Conservation (phyloP, 192 early-diverging fungal species). For the Glomus cerebriforme region DNA sequence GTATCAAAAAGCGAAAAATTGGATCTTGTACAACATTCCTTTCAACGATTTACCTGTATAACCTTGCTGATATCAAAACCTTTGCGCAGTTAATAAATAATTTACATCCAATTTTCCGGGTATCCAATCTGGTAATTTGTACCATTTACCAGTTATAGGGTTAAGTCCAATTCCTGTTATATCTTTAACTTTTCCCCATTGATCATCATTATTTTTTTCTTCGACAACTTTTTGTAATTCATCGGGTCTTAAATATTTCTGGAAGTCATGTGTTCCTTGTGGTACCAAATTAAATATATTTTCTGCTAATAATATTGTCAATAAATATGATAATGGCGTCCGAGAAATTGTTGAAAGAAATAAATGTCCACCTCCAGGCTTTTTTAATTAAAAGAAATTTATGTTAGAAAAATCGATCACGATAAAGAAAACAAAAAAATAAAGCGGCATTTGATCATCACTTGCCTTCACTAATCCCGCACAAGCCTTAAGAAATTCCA, state of each 20-base stretch:
- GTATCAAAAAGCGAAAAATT: too few relatives aligned
- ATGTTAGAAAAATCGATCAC: neutral
- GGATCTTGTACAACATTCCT: neutral
- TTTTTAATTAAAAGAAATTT: neutral
- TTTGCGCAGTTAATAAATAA: conserved; percentile 15
- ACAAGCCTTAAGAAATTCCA: conserved; percentile 69
- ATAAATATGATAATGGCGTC: conserved; percentile 68
- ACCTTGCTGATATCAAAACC: neutral
- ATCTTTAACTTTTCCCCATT: neutral
- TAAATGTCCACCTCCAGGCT: conserved; percentile 66
- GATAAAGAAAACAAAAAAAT: neutral
- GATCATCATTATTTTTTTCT: conserved; percentile 48
- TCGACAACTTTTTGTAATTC: conserved; percentile 65
- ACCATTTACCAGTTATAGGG: conserved; percentile 16
- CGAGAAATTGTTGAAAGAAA: conserved; percentile 94
- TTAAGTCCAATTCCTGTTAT: conserved; percentile 13
- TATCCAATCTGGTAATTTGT: neutral
- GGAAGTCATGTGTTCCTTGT: conserved; percentile 81
- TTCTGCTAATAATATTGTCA: conserved; percentile 85
- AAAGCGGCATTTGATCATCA: neutral
- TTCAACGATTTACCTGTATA: neutral
- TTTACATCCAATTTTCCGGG: conserved; percentile 9
- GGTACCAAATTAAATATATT: conserved; percentile 77
- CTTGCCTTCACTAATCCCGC: conserved; percentile 64
- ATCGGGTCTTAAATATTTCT: conserved; percentile 80